These are phyloP conservation scores for Nakazawaea peltata DNA, from an alignment of 805 yeast species.

Conservation along the genomic window DNA sequence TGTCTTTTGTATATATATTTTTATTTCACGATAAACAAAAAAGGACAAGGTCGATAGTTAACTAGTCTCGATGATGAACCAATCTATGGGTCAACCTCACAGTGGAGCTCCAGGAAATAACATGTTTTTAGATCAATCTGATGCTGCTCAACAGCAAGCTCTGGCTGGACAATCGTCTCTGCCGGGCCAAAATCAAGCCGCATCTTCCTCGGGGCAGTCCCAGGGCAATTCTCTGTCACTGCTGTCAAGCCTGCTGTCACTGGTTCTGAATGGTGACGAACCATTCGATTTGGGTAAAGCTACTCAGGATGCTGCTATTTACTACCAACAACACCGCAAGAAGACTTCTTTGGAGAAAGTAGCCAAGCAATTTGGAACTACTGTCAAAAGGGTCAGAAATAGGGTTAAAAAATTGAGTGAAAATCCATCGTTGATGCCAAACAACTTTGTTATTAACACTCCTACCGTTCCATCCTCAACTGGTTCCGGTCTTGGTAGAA, in stretches of 20 bases:
- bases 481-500: too few relatives aligned
- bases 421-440: slow-evolving; percentile 9
- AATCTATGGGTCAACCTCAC: slow-evolving; percentile 3
- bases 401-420: slow-evolving; percentile 9
- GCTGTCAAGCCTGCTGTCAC: too few relatives aligned
- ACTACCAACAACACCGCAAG: slow-evolving; percentile 8
- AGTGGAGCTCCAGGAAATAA: neutral
- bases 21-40: neutral
- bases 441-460: slow-evolving; percentile 7
- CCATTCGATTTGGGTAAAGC: slow-evolving; percentile 8
- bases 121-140: slow-evolving; percentile 5
- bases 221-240: too few relatives aligned
- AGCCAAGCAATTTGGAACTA: slow-evolving; percentile 10
- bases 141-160: slow-evolving; percentile 3
- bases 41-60: too few relatives aligned
- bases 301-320: slow-evolving; percentile 10
- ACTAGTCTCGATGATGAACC: slow-evolving; percentile 3
- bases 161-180: too few relatives aligned
- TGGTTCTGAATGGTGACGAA: too few relatives aligned
- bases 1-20: neutral
- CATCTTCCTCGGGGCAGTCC: too few relatives aligned
- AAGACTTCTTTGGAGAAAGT: slow-evolving; percentile 11
- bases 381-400: slow-evolving; percentile 10
- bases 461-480: too few relatives aligned
- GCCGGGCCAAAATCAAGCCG: too few relatives aligned